Evolutionary conservation across 2,329 filamentous ascomycete species (phyloP).

Genomic region (Westerdykella sp.): DNA sequence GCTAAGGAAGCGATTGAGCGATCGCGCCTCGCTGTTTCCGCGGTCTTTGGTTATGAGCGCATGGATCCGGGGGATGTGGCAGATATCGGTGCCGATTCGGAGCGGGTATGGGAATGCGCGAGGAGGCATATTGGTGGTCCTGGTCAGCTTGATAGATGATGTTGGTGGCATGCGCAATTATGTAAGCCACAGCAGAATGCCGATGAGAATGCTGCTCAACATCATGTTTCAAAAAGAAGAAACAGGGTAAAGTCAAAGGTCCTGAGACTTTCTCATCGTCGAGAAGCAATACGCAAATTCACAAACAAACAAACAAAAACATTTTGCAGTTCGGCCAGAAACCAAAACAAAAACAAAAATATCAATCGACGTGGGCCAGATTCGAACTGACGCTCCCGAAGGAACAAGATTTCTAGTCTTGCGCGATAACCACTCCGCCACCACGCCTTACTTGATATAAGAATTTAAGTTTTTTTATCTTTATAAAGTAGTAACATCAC

Average conservation of each 20-base stretch:
- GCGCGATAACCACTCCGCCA: constrained; percentile 41
- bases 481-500: neutral
- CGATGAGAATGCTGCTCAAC: too few relatives aligned
- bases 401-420: constrained; percentile 41
- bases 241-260: neutral
- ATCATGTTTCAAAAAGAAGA: neutral
- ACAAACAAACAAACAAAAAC: too few relatives aligned
- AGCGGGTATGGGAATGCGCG: constrained; percentile 59
- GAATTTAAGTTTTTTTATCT: neutral
- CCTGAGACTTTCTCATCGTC: too few relatives aligned
- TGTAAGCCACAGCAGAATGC: too few relatives aligned
- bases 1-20: constrained; percentile 16
- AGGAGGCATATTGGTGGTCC: constrained; percentile 33
- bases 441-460: constrained; percentile 19
- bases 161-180: too few relatives aligned
- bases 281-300: too few relatives aligned
- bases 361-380: constrained; percentile 31
- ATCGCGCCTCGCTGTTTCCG: neutral
- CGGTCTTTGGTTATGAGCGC: constrained; percentile 46
- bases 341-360: too few relatives aligned
- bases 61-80: constrained; percentile 60
- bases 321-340: too few relatives aligned
- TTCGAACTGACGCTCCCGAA: constrained; percentile 40
- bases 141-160: neutral
- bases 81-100: constrained; percentile 73